phyloP scores from a whole-genome alignment of 306 rosid genomes.

The Quercus dentata region DNA sequence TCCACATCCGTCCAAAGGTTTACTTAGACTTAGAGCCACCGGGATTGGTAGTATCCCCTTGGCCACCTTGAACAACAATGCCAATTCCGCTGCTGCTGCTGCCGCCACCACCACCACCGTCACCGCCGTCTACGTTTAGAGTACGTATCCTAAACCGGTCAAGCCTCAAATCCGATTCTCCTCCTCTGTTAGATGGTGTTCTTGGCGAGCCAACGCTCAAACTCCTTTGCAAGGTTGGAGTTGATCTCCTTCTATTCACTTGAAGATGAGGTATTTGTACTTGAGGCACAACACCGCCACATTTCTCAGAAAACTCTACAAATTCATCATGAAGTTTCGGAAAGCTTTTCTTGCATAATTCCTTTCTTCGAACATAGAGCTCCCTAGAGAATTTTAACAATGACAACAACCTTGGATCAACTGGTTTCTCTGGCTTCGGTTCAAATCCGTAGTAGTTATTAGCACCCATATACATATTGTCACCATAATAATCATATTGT shows the following conservation, averaged over 20 bases:
- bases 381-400: conserved; percentile 42
- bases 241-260: not conserved
- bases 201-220: not conserved
- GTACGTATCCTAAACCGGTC: not conserved
- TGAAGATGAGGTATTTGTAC: no score
- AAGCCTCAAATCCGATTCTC: not conserved
- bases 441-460: conserved; percentile 21
- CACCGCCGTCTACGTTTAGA: not conserved
- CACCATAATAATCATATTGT: not conserved
- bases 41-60: no score
- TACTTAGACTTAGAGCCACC: no score
- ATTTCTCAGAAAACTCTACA: conserved; percentile 21
- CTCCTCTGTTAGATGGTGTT: not conserved
- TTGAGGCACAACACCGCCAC: not conserved
- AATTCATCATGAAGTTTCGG: conserved; percentile 17
- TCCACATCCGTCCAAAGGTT: no score
- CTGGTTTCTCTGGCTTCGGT: conserved; percentile 15
- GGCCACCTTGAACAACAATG: not conserved
- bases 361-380: conserved; percentile 28
- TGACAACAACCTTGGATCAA: conserved; percentile 27
- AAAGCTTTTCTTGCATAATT: conserved; percentile 27
- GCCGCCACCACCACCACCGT: not conserved
- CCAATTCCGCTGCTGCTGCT: not conserved
- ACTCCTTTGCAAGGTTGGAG: not conserved
- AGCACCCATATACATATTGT: not conserved